A percentile compares a stretch with the other conserved stretches of the same genome.
Conservation (phyloP, 768 basidiomycete species). For the Amanita polypyramis region DNA sequence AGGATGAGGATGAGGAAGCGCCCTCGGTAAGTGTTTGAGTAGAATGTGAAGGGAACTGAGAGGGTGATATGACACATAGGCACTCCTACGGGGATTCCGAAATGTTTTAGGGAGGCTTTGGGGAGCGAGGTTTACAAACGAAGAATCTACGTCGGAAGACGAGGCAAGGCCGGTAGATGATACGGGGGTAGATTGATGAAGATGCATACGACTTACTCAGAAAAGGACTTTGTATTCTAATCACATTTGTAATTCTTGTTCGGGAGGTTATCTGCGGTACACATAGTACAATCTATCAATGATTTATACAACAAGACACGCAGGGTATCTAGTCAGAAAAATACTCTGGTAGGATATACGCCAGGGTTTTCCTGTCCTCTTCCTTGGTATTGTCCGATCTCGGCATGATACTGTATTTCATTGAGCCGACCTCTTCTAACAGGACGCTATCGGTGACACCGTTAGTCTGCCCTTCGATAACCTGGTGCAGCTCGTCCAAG, state of each 20-base stretch:
- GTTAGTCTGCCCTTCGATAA: conserved; percentile 30
- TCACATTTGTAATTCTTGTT: not conserved
- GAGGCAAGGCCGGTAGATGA: conserved; percentile 20
- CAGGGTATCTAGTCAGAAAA: conserved; percentile 27
- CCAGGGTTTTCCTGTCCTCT: conserved; percentile 59
- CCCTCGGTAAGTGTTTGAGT: conserved; percentile 33
- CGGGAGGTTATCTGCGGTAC: too few species aligned
- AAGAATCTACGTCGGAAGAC: conserved; percentile 33
- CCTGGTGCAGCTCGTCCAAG: conserved; percentile 59
- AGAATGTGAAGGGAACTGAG: not conserved
- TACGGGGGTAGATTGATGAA: conserved; percentile 23
- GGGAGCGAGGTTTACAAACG: conserved; percentile 24
- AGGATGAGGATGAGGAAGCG: conserved; percentile 34
- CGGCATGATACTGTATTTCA: conserved; percentile 84
- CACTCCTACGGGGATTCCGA: conserved; percentile 48
- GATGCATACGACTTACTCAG: not conserved
- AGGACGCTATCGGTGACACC: conserved; percentile 30
- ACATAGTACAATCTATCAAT: not conserved
- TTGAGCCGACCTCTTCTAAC: conserved; percentile 65
- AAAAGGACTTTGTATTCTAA: not conserved
- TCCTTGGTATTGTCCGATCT: conserved; percentile 38
- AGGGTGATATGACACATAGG: conserved; percentile 23
- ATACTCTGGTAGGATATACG: conserved; percentile 71
- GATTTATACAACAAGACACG: too few species aligned
- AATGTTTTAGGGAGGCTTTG: conserved; percentile 54